Base-by-base conservation (phyloP, 192 early-diverging fungal genomes). In the Mortierella hygrophila region DNA sequence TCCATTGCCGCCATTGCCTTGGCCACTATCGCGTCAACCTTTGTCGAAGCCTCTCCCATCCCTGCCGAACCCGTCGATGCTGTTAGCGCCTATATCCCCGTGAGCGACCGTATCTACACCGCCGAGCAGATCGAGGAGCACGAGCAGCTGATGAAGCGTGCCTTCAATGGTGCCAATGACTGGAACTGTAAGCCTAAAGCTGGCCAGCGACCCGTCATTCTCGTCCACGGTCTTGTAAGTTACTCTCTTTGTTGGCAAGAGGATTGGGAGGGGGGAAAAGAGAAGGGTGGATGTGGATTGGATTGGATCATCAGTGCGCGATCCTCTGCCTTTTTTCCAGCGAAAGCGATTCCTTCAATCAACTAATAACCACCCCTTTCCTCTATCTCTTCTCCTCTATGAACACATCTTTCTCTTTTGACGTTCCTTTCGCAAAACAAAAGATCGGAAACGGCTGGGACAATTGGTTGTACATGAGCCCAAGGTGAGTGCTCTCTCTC, bases 201-300 rank as follows among this genome's bases (percentile, higher is more conserved):
- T 0, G 23, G 76, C 4, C 84, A 80, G 52, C 69, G 46, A 4
- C 70, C 84, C 23, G 15, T 86, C 21, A 23, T 86, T 35, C 75
- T 86, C 57, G 84, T 86, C 46, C 84, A 86, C 29, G 84, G 84
- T 38, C 44, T 86, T 68, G 83, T 85, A 77, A 49, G 65, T 23
- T 6, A 37, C 41, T 32, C 32, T 47, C 68, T 72, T 42, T 29
- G 16, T 63, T 32, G 57, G 0, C 23, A 40, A 6, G 60, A 65
- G 13, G 44, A 44, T 55, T 55, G 54, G 10, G 26, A 10, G 60
- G 29, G 11, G 13, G 29, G 23, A 57, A 23, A 57, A 57, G 26
- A 57, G 47, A 49, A 1, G 47, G 16, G 1, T 1, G 3, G 47
- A 5, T 13, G 16, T 49, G 16, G 16, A 20, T 52, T 20, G 49